Evolutionary conservation across 2,329 filamentous ascomycete species (phyloP).

Genomic region (Hortaea werneckii): DNA sequence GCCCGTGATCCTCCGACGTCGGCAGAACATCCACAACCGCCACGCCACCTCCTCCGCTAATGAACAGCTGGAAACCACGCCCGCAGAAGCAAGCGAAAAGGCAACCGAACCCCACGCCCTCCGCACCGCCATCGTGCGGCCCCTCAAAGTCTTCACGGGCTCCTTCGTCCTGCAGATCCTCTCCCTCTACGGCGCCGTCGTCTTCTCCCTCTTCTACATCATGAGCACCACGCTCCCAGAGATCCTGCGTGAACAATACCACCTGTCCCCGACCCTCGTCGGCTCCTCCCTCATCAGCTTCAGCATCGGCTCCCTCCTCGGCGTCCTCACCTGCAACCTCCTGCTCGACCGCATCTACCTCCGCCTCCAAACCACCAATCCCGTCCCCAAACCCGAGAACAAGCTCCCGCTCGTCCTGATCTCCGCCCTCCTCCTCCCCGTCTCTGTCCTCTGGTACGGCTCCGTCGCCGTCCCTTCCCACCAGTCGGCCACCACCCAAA

Average conservation of each 20-base stretch:
- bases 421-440: slow-evolving; percentile 42
- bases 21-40: slow-evolving; percentile 6
- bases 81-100: not conserved
- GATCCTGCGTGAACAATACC: slow-evolving; percentile 33
- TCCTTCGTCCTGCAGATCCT: slow-evolving; percentile 47
- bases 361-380: slow-evolving; percentile 14
- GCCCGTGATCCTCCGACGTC: slow-evolving; percentile 42
- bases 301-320: slow-evolving; percentile 36
- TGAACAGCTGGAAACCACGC: slow-evolving; percentile 4
- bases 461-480: too few relatives aligned
- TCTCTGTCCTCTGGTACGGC: slow-evolving; percentile 48
- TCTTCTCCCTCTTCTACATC: slow-evolving; percentile 38
- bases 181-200: slow-evolving; percentile 32
- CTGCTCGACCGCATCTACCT: slow-evolving; percentile 30
- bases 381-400: slow-evolving; percentile 44
- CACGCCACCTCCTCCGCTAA: not conserved
- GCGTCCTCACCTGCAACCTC: slow-evolving; percentile 27
- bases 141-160: slow-evolving; percentile 33
- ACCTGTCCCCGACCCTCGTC: slow-evolving; percentile 39
- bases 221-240: slow-evolving; percentile 36
- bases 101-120: slow-evolving; percentile 8
- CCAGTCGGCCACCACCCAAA: slow-evolving; percentile 39
- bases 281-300: slow-evolving; percentile 47
- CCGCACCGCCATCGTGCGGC: slow-evolving; percentile 31
- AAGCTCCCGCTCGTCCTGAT: slow-evolving; percentile 51